Percentiles rank a stretch among this genome's conserved stretches.
Evolutionary conservation across 495 filamentous ascomycete species (phyloP).

Genomic region (Parathielavia appendiculata): DNA sequence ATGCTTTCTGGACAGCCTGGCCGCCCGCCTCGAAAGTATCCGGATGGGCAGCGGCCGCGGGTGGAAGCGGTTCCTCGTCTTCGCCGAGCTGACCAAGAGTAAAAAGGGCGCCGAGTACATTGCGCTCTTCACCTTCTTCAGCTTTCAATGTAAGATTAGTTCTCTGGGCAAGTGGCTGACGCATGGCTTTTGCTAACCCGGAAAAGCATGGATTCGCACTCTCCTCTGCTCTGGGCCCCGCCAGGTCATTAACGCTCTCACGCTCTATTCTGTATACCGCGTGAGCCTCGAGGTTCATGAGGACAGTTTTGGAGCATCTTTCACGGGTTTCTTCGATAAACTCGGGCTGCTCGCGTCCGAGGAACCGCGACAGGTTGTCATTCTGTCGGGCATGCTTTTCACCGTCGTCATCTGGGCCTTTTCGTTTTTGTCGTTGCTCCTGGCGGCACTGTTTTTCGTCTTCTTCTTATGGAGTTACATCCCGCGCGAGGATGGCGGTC

Average conservation of each 20-base stretch:
- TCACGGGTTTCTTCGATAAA: constrained; percentile 70
- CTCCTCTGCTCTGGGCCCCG: constrained; percentile 87
- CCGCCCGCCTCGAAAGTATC: constrained; percentile 74
- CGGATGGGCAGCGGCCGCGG: constrained; percentile 61
- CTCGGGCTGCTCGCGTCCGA: constrained; percentile 61
- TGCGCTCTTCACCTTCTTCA: constrained; percentile 90
- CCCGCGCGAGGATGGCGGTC: constrained; percentile 65
- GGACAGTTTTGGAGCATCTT: constrained; percentile 48
- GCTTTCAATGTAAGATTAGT: constrained; percentile 68
- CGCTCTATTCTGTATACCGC: constrained; percentile 71
- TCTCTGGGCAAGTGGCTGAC: too few relatives aligned
- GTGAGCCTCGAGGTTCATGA: constrained; percentile 60
- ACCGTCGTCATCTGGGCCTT: constrained; percentile 88
- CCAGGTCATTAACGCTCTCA: constrained; percentile 82
- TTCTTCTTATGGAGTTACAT: constrained; percentile 89
- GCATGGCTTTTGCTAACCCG: constrained; percentile 4
- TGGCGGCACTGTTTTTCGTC: constrained; percentile 72
- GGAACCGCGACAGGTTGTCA: constrained; percentile 70
- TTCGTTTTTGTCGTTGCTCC: constrained; percentile 64
- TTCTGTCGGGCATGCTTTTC: constrained; percentile 85
- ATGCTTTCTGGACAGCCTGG: constrained; percentile 82
- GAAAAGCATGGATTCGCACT: constrained; percentile 71
- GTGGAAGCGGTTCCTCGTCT: constrained; percentile 86
- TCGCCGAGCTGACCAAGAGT: constrained; percentile 84
- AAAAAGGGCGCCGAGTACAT: constrained; percentile 88